phyloP scores from a whole-genome alignment of 2,329 filamentous ascomycete genomes.

The Ceratocystis variospora region DNA sequence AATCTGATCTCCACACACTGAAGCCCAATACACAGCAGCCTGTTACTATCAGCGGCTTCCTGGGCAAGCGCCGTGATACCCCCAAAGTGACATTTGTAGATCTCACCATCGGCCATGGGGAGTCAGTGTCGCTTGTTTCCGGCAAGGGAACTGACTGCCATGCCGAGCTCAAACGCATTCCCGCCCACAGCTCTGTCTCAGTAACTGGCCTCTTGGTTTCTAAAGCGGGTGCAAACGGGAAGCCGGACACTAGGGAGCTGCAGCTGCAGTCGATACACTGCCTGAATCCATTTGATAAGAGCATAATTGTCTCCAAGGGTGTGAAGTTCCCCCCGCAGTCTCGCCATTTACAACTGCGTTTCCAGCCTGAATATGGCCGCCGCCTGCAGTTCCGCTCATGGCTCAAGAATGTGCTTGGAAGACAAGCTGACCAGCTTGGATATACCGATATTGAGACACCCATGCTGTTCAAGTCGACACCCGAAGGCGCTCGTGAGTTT shows the following conservation, averaged over 20 bases:
- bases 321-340: slow-evolving; percentile 60
- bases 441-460: slow-evolving; percentile 84
- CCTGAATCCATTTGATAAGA: slow-evolving; percentile 59
- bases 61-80: slow-evolving; percentile 54
- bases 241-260: slow-evolving; percentile 21
- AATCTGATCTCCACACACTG: slow-evolving; percentile 3
- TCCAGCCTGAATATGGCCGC: slow-evolving; percentile 50
- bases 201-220: slow-evolving; percentile 30
- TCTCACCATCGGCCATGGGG: slow-evolving; percentile 29
- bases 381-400: slow-evolving; percentile 58
- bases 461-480: slow-evolving; percentile 90
- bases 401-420: slow-evolving; percentile 39
- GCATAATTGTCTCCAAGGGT: slow-evolving; percentile 62
- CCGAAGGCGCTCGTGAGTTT: slow-evolving; percentile 90
- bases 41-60: slow-evolving; percentile 48
- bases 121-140: slow-evolving; percentile 28
- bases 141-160: slow-evolving; percentile 29
- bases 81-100: slow-evolving; percentile 59
- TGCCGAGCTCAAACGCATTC: slow-evolving; percentile 33
- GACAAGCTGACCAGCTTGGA: slow-evolving; percentile 39
- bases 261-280: slow-evolving; percentile 41
- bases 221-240: slow-evolving; percentile 22
- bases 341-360: slow-evolving; percentile 75
- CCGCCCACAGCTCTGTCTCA: slow-evolving; percentile 39
- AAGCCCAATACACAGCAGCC: slow-evolving; percentile 15